Evolutionary conservation across 1,284 basidiomycete genomes (phyloP).

Genomic region (Puccinia brachypodii): DNA sequence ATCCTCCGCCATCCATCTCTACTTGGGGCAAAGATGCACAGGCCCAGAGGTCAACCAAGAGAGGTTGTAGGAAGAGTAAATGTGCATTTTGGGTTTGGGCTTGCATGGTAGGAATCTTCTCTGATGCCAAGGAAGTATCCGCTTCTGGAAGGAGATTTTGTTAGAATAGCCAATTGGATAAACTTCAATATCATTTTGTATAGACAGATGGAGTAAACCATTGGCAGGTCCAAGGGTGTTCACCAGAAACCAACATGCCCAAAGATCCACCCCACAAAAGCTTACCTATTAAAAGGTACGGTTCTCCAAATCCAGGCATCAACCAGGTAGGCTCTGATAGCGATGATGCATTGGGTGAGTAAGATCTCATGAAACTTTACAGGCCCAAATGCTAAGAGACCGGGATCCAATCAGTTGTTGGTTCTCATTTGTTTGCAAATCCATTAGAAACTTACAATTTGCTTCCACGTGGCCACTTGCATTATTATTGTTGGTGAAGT

Average conservation of each 20-base stretch:
- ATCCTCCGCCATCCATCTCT: constrained; percentile 14
- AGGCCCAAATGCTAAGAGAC: too few relatives aligned
- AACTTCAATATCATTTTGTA: not conserved
- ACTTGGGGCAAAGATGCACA: constrained; percentile 11
- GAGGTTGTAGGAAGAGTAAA: constrained; percentile 77
- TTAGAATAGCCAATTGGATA: not conserved
- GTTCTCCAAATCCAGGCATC: constrained; percentile 78
- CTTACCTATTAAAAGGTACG: constrained; percentile 77
- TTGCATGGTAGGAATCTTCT: constrained; percentile 66
- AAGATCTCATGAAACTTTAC: too few relatives aligned
- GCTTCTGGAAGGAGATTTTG: constrained; percentile 56
- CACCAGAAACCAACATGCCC: not conserved
- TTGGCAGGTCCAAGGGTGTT: constrained; percentile 2
- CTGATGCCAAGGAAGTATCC: constrained; percentile 61
- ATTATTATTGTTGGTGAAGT: too few relatives aligned
- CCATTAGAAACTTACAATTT: too few relatives aligned
- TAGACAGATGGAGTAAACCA: not conserved
- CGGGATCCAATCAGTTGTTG: too few relatives aligned
- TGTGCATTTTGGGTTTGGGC: constrained; percentile 73
- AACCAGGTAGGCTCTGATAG: constrained; percentile 72
- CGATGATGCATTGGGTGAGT: constrained; percentile 69
- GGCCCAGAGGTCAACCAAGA: constrained; percentile 68
- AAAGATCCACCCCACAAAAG: constrained; percentile 69
- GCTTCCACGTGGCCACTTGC: too few relatives aligned
- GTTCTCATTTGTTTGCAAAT: too few relatives aligned